phyloP scores from a whole-genome alignment of 1,284 basidiomycete species.

The Boletellus deceptivus region DNA sequence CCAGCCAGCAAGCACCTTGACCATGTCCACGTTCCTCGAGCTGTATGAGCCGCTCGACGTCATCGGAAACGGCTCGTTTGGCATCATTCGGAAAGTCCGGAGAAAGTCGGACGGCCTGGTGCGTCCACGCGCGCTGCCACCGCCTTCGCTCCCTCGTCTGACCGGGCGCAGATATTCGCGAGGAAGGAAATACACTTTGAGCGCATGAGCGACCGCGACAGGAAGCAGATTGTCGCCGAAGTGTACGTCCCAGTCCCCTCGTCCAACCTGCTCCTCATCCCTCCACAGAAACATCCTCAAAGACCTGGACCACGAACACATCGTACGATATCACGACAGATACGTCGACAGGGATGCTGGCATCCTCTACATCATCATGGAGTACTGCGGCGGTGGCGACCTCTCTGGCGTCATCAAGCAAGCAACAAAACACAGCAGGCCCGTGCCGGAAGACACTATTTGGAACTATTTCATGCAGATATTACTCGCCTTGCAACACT shows the following conservation, averaged over 20 bases:
- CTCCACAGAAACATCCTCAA: slow-evolving; percentile 88
- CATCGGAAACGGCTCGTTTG: slow-evolving; percentile 97
- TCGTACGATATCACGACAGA: slow-evolving; percentile 91
- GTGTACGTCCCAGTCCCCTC: slow-evolving; percentile 62
- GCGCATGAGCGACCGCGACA: slow-evolving; percentile 88
- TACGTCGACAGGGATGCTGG: slow-evolving; percentile 89
- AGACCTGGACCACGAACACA: slow-evolving; percentile 91
- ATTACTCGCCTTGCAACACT: slow-evolving; percentile 85
- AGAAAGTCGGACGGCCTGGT: slow-evolving; percentile 84
- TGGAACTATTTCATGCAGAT: slow-evolving; percentile 97
- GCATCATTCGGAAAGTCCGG: slow-evolving; percentile 91
- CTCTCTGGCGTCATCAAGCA: slow-evolving; percentile 84
- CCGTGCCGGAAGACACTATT: slow-evolving; percentile 86
- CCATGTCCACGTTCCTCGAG: slow-evolving; percentile 53
- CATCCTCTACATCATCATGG: slow-evolving; percentile 94
- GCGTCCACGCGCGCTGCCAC: slow-evolving; percentile 34
- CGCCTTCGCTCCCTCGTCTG: slow-evolving; percentile 1
- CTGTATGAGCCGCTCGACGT: slow-evolving; percentile 86
- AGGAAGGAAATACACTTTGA: slow-evolving; percentile 96
- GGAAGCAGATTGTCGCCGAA: slow-evolving; percentile 96
- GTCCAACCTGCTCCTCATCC: not conserved
- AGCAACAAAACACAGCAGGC: slow-evolving; percentile 61
- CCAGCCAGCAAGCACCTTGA: not conserved
- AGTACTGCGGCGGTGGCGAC: slow-evolving; percentile 95
- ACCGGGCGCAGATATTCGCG: slow-evolving; percentile 67